Evolutionary conservation across 495 filamentous ascomycete species (phyloP).

Genomic region (Talaromyces proteolyticus): DNA sequence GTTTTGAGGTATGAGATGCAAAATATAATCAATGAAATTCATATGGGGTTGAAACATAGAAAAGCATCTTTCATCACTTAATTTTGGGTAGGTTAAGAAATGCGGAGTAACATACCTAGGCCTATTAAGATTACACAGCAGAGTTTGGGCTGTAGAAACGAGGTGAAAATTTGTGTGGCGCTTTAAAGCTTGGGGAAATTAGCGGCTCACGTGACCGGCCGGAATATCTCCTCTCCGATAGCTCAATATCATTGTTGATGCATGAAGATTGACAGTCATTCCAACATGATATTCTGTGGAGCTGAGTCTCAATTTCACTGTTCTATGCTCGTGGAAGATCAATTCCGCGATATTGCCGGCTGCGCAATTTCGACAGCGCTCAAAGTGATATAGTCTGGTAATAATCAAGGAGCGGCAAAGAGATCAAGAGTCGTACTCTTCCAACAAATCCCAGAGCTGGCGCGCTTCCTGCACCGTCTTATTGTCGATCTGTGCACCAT

Average conservation of each 20-base stretch:
- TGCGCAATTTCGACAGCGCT: too few relatives aligned
- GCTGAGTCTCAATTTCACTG: too few relatives aligned
- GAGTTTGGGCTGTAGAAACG: too few relatives aligned
- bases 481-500: conserved; percentile 9
- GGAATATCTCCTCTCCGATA: not conserved
- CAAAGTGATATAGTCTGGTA: too few relatives aligned
- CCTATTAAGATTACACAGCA: not conserved
- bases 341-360: too few relatives aligned
- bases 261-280: too few relatives aligned
- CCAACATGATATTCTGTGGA: not conserved
- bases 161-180: not conserved
- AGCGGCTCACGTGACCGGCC: not conserved
- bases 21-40: conserved; percentile 12
- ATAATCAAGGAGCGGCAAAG: not conserved
- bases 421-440: conserved; percentile 17
- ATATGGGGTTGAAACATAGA: conserved; percentile 42
- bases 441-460: conserved; percentile 33
- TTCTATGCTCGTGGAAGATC: too few relatives aligned
- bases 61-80: conserved; percentile 35
- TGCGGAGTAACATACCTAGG: not conserved
- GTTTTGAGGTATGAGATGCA: conserved; percentile 7
- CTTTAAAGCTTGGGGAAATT: conserved; percentile 5
- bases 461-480: conserved; percentile 18
- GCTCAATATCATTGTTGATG: not conserved
- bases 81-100: too few relatives aligned